Conservation (phyloP, 2,329 filamentous ascomycete genomes). For the Pseudocercospora fuligena region DNA sequence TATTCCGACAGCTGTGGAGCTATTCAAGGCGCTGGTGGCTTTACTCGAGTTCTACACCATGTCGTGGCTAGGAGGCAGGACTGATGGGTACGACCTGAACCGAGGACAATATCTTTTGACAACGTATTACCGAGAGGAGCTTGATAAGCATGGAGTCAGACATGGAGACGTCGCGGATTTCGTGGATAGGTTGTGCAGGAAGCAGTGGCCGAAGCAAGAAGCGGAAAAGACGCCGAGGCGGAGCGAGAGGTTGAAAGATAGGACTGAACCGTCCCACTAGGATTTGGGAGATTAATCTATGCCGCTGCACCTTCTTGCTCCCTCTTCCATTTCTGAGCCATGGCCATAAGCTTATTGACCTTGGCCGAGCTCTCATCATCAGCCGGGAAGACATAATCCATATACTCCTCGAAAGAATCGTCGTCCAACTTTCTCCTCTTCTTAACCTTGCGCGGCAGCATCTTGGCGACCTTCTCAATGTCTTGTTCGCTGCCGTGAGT, state of each 20-base stretch:
- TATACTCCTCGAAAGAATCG: conserved; percentile 92
- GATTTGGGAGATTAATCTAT: not conserved
- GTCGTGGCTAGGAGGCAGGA: not conserved
- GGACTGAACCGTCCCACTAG: not conserved
- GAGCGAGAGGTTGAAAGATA: not conserved
- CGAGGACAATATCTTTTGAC: not conserved
- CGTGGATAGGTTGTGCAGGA: not conserved
- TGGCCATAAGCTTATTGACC: conserved; percentile 80
- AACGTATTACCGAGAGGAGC: not conserved
- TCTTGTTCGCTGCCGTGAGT: conserved; percentile 78
- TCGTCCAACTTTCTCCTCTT: conserved; percentile 90
- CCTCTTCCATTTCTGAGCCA: conserved; percentile 88
- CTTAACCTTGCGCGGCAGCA: conserved; percentile 94
- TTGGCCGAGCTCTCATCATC: conserved; percentile 78
- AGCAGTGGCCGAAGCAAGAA: not conserved
- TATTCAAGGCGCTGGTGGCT: not conserved
- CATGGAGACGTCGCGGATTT: not conserved
- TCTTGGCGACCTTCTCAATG: conserved; percentile 80
- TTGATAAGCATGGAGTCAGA: not conserved
- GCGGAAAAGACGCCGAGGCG: not conserved
- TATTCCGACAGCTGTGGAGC: not conserved
- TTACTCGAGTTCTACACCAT: not conserved
- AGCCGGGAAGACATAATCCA: conserved; percentile 95
- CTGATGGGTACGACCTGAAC: not conserved
- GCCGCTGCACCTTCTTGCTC: conserved; percentile 45